phyloP scores from a whole-genome alignment of 2,329 filamentous ascomycete genomes.

The Trichoderma atroviride region DNA sequence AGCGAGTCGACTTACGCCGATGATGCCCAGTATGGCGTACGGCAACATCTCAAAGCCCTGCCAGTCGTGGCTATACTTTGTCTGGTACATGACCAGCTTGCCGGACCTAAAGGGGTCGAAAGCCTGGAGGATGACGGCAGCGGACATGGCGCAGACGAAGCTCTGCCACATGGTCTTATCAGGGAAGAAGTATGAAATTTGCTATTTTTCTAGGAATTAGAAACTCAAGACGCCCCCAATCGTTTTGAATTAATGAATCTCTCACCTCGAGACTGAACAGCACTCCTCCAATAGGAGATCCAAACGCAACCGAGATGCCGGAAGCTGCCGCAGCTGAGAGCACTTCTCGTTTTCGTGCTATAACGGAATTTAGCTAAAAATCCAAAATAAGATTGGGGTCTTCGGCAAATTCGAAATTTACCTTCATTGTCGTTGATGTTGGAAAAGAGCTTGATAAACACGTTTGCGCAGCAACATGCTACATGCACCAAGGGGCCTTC shows the following conservation, averaged over 20 bases:
- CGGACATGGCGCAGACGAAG: constrained; percentile 99
- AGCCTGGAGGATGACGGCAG: constrained; percentile 87
- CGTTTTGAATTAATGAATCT: constrained; percentile 5
- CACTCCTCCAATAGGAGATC: constrained; percentile 90
- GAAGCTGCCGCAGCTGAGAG: constrained; percentile 90
- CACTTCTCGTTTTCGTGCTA: constrained; percentile 89
- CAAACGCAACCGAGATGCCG: constrained; percentile 92
- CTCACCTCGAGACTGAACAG: constrained; percentile 87
- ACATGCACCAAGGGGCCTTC: constrained; percentile 95
- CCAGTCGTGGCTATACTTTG: constrained; percentile 89
- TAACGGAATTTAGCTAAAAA: constrained; percentile 9
- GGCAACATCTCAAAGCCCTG: constrained; percentile 92
- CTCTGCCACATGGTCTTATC: constrained; percentile 99
- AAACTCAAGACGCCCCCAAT: neutral
- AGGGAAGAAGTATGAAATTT: constrained; percentile 95
- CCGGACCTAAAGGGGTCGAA: constrained; percentile 94
- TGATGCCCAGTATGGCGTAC: constrained; percentile 80
- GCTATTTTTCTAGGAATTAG: constrained; percentile 49
- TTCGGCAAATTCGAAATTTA: constrained; percentile 38
- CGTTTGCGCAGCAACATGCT: constrained; percentile 91
- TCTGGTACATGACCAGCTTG: constrained; percentile 94
- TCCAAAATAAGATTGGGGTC: neutral
- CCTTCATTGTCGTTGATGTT: constrained; percentile 84
- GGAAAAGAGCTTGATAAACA: constrained; percentile 87
- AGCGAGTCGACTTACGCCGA: constrained; percentile 59